Evolutionary conservation across 345 rosid species (phyloP), one percentile per base, ranked within the genome.

Genomic region (Eucalyptus pauciflora): DNA sequence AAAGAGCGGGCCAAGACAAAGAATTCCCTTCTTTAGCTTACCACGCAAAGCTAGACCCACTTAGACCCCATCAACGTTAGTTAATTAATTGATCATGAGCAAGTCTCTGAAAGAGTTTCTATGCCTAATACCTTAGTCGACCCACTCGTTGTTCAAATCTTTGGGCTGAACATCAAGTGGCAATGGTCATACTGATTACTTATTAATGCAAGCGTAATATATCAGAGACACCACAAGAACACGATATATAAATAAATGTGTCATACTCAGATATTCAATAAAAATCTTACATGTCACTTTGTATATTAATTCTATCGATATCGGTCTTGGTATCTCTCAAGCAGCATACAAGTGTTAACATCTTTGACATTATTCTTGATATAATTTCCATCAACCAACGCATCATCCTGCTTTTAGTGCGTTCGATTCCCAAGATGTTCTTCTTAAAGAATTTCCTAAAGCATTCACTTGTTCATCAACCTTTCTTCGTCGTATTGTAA

Each of bases 301-400:
- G 18, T 7, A n/a, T n/a, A 29, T 60, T 13, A n/a, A 64, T n/a
- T 62, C 8, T 29, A n/a, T n/a, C 10, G 20, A 64, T n/a, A n/a
- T 14, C 10, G 1, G 0, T 64, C 10, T 60, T 16, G 2, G 7
- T 60, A 60, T 9, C 62, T 56, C 1, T 24, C 0, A 52, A 52
- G 24, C 4, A 3, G 10, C 56, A 1, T 58, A 24, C 64, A 3
- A 31, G 41, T 8, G 43, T n/a, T 14, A n/a, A 0, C 37, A n/a
- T n/a, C 20, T 7, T 2, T 64, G 4, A 64, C 37, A 64, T 29
- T 33, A 33, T 71, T 5, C 45, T 71, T 8, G 45, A 71, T 33
- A 71, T 37, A 67, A 9, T 71, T 71, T 71, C 13, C 7, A 9
- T 71, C 81, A 33, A 8, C 45, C 20, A 71, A 18, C 4, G 3